Evolutionary conservation across 768 basidiomycete genomes (phyloP), one percentile per base, ranked within the genome.

Genomic region (Sistotremastrum niveocremeum): DNA sequence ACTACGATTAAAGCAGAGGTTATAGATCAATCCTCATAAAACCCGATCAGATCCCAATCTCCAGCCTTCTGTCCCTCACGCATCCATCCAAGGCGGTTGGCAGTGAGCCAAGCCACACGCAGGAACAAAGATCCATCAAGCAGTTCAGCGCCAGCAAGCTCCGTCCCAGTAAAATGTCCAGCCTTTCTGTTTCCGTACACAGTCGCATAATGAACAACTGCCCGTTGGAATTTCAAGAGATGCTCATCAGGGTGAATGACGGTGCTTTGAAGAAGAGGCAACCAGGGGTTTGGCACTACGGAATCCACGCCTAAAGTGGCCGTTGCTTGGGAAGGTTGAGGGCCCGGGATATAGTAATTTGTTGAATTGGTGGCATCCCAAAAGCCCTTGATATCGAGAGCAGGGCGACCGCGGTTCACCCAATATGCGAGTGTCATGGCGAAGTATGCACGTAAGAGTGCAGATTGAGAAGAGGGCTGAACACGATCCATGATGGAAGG

Each of bases 211-310:
- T 66, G 66, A 0, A 58, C 61, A 20, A 67, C 55, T 0, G 65
- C 32, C 0, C 62, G 62, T 34, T 66, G 62, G 11, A 60, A 51
- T 44, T 66, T 65, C 39, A 51, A 7, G 6, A 64, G 5, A 39
- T 65, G 66, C 7, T 65, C 65, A 4, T 49, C 42, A 0, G 53
- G 52, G 31, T 54, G 53, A 28, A 47, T 38, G 28, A 54, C 43
- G 5, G 52, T 45, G 11, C 49, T 51, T 39, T 54, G 53, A 12
- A 53, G 55, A 47, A 83, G 59, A 11, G 72, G 62, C 8, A 73
- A 64, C 83, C 80, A 84, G 2, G 73, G 65, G 49, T 81, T 78
- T 8, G 77, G 70, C 12, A 58, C 65, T 29, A 56, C 34, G 3
- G 65, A 62, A 44, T 57, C 59, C 29, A 72, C 64, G 29, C 62